Evolutionary conservation across 1,284 basidiomycete genomes (phyloP), one percentile per base, ranked within the genome.

Genomic region (Ustilago esculenta): DNA sequence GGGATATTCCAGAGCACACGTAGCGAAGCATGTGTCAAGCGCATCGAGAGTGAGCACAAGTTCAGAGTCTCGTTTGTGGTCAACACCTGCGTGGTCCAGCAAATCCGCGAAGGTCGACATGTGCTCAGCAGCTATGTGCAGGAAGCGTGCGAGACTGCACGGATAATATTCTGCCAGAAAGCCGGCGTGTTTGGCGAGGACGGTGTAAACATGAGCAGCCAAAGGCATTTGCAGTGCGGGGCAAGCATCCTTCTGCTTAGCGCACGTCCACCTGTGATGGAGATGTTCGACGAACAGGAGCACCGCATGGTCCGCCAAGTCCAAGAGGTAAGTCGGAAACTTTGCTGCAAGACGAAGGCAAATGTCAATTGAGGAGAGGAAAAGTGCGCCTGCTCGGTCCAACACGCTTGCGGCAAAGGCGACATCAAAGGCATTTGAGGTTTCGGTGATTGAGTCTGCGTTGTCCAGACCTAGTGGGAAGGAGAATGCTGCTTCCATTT

Each of bases 261-360:
- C 55, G 25, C 55, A 54, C 10, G 59, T 64, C 66, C 66, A 69
- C 12, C 34, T 30, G 33, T 69, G 66, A 8, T 46, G 46, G n/a
- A 55, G 20, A 40, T 63, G 54, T 40, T 69, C 55, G 43, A 36
- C 37, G 15, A 69, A 30, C 17, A 60, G 23, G 6, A 58, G 51
- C 15, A 59, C 41, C 10, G 55, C 59, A 18, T 58, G 45, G 12
- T 69, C 66, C 7, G 55, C 55, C 15, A 69, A 33, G 24, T 69
- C 59, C 24, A 64, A 25, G 5, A 63, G 34, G 25, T 46, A 50
- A 25, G 47, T 39, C 3, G 59, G 51, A 23, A 54, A 54, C n/a
- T 34, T 40, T 14, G 27, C 24, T 5, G 66, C 59, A 2, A 69
- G 34, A 15, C 52, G 45, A 7, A 69, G 47, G n/a, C 55, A 58